Evolutionary conservation across 176 grass and related monocot genomes (phyloP).

Genomic region (Phoenix dactylifera): DNA sequence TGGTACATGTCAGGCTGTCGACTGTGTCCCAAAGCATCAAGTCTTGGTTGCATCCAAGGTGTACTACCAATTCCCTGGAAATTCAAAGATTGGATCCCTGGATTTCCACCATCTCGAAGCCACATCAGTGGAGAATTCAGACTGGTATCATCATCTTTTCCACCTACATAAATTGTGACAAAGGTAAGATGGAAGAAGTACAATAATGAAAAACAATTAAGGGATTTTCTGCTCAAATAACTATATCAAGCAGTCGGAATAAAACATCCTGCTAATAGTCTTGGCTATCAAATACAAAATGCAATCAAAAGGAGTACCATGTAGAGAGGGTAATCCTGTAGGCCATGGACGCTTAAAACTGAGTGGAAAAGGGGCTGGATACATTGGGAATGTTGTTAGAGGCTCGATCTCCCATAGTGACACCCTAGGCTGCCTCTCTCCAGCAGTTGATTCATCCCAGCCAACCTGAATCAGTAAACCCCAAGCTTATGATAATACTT

Average conservation of each 20-base stretch:
- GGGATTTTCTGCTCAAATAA: no score
- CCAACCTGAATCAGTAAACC: slow-evolving; percentile 58
- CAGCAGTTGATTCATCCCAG: slow-evolving; percentile 96
- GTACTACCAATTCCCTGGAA: slow-evolving; percentile 57
- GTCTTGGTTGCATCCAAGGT: slow-evolving; percentile 76
- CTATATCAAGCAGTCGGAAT: no score
- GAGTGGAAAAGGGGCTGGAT: slow-evolving; percentile 90
- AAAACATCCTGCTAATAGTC: no score
- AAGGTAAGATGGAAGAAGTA: slow-evolving; percentile 2
- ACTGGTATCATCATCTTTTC: slow-evolving; percentile 63
- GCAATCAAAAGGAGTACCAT: slow-evolving; percentile 33
- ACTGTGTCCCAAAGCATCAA: slow-evolving; percentile 53
- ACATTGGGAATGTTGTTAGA: slow-evolving; percentile 97
- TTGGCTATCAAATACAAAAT: slow-evolving; percentile 1
- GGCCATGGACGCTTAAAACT: slow-evolving; percentile 99
- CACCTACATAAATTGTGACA: slow-evolving; percentile 44
- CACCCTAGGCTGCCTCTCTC: slow-evolving; percentile 94
- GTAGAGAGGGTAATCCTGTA: slow-evolving; percentile 70
- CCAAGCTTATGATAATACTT: not conserved
- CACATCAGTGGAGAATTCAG: slow-evolving; percentile 85
- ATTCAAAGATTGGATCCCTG: slow-evolving; percentile 74
- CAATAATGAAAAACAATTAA: not conserved
- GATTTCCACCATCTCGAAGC: slow-evolving; percentile 72
- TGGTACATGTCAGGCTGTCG: slow-evolving; percentile 74
- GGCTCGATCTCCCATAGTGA: slow-evolving; percentile 99